Conservation (phyloP, 768 basidiomycete species). For the Amanita inopinata region DNA sequence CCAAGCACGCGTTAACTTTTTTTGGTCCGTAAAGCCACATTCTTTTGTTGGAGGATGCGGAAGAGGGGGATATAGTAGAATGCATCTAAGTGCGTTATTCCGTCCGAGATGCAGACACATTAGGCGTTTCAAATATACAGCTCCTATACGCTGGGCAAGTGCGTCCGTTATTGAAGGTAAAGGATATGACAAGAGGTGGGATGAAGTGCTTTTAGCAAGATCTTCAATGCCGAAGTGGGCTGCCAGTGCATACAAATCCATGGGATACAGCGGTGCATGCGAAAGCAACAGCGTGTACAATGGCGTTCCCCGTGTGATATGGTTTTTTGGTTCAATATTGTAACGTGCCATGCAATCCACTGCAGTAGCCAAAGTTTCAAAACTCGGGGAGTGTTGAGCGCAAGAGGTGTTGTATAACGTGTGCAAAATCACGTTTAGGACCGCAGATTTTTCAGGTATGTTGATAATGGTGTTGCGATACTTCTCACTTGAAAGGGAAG, state of each 20-base stretch:
- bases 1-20: constrained; percentile 28
- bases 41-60: constrained; percentile 19
- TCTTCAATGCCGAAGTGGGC: constrained; percentile 22
- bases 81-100: constrained; percentile 23
- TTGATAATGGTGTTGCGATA: constrained; percentile 21
- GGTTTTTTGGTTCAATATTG: constrained; percentile 14
- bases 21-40: constrained; percentile 26
- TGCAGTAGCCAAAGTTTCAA: constrained; percentile 35
- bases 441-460: constrained; percentile 31
- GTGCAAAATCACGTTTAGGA: constrained; percentile 50
- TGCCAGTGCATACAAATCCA: constrained; percentile 34
- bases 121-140: constrained; percentile 31
- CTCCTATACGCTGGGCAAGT: constrained; percentile 27
- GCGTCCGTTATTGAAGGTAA: constrained; percentile 27
- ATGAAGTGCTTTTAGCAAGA: constrained; percentile 29
- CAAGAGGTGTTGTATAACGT: constrained; percentile 40
- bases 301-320: constrained; percentile 20
- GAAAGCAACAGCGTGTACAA: constrained; percentile 24
- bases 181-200: constrained; percentile 26
- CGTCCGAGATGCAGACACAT: constrained; percentile 28
- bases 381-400: constrained; percentile 39
- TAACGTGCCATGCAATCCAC: constrained; percentile 26
- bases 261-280: constrained; percentile 23
- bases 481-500: neutral
- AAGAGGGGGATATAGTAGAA: constrained; percentile 21